These are phyloP conservation scores for Nicotiana noctiflora DNA, from an alignment of 257 asterid species.

Conservation along the genomic window DNA sequence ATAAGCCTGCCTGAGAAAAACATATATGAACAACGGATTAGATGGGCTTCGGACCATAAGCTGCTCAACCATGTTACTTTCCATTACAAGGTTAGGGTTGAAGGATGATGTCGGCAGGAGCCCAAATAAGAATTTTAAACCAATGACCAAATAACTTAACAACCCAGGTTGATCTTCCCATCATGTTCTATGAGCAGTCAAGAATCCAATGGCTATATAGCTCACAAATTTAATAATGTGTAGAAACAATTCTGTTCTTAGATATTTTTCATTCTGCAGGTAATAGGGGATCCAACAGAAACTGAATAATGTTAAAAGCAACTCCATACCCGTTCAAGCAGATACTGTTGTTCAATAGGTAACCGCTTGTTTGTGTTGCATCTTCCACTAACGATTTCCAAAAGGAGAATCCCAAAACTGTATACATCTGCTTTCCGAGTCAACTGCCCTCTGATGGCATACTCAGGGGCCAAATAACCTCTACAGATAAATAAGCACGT, in stretches of 20 bases:
- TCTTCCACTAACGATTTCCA: conserved; percentile 85
- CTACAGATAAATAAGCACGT: conserved; percentile 20
- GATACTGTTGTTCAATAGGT: conserved; percentile 49
- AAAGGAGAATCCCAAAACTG: conserved; percentile 75
- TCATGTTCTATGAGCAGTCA: not conserved
- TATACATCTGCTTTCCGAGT: conserved; percentile 86
- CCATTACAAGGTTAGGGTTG: not conserved
- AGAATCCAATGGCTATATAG: not conserved
- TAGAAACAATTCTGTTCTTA: not conserved
- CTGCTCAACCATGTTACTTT: not conserved
- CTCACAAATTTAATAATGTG: not conserved
- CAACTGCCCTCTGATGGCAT: conserved; percentile 74
- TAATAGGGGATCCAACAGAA: not conserved
- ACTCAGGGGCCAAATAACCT: conserved; percentile 97
- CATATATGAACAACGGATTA: not conserved
- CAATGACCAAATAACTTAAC: not conserved
- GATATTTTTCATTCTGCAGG: not conserved
- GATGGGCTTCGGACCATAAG: not conserved
- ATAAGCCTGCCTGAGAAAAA: not conserved
- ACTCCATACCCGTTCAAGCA: conserved; percentile 67
- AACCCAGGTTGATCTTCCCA: not conserved
- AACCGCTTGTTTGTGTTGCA: conserved; percentile 58
- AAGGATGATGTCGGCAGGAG: not conserved
- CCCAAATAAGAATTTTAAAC: not conserved
- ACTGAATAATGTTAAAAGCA: conserved; percentile 5